Conservation (phyloP, 371 early-diverging fungal species). For the Mucor velutinosus region DNA sequence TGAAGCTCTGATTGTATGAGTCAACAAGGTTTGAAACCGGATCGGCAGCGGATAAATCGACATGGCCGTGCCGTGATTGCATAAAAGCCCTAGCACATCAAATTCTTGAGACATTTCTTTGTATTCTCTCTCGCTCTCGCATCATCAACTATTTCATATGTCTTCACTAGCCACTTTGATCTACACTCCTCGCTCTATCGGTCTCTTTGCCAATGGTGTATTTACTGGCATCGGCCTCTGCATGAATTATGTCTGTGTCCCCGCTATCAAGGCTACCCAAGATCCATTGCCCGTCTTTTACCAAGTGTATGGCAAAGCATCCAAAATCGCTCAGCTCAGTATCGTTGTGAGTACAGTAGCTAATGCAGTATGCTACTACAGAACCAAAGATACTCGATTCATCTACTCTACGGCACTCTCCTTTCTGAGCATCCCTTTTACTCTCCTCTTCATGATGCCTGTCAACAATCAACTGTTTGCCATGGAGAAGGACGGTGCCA, state of each 20-base stretch:
- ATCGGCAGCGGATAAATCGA: conserved; percentile 4
- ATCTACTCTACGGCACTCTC: conserved; percentile 10
- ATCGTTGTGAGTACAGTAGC: conserved; percentile 10
- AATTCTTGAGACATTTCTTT: neutral
- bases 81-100: neutral
- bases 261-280: conserved; percentile 17
- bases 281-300: conserved; percentile 21
- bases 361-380: conserved; percentile 16
- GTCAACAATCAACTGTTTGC: conserved; percentile 27
- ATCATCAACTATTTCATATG: conserved; percentile 5
- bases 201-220: conserved; percentile 14
- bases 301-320: conserved; percentile 4
- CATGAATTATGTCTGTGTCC: conserved; percentile 16
- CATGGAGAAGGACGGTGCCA: conserved; percentile 9
- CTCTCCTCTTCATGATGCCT: conserved; percentile 16
- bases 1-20: no score
- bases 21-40: neutral
- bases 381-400: conserved; percentile 5
- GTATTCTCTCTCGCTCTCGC: neutral
- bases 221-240: conserved; percentile 12
- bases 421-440: conserved; percentile 13
- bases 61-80: neutral
- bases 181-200: conserved; percentile 20
- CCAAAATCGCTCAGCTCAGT: conserved; percentile 1
- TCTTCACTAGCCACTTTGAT: conserved; percentile 11